Evolutionary conservation across 208 protist species (phyloP), one percentile per base, ranked within the genome.

Genomic region (Borovskyia barvae): DNA sequence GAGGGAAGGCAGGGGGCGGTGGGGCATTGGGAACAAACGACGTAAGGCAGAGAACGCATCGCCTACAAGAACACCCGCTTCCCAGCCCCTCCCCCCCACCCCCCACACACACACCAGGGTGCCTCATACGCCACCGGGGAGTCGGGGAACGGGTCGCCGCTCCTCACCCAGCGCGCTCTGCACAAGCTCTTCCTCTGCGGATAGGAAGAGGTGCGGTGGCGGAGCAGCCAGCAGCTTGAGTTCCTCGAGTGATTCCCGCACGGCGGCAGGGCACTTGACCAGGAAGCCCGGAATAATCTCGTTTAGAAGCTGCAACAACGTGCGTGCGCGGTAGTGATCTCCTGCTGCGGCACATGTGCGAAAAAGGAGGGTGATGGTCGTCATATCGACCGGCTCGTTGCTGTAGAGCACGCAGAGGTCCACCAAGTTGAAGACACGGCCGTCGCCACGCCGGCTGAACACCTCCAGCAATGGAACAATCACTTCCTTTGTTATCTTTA

Each of bases 331-430:
- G 52, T 88, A 87, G 62, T 85, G 73, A 49, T 95, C 89, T 14
- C 85, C 83, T 1, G 82, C 85, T 0, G 82, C 81, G 1, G 78
- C 78, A 41, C 89, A 95, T 14, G 83, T 77, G 22, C 73, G 71
- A 55, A 95, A 91, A 28, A 95, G 75, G 33, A 71, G 68, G 6
- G 70, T 69, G n/a, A 95, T 76, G 2, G 76, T 78, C n/a, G 77
- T 54, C 65, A 90, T 85, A 58, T 95, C 76, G 33, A 95, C 61
- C n/a, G 52, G 43, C 48, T 60, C 72, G 19, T 88, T 81, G 66
- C 81, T 84, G 70, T 93, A 95, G 29, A 95, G 65, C 1, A 92
- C 82, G 61, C 85, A 92, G 4, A 93, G 43, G 42, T 95, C 89
- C 0, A 95, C 81, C 46, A 95, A 70, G 46, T 90, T 93, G 68